Base-by-base conservation (phyloP, 225 moss, liverwort and hornwort species). In the Asterella californica region DNA sequence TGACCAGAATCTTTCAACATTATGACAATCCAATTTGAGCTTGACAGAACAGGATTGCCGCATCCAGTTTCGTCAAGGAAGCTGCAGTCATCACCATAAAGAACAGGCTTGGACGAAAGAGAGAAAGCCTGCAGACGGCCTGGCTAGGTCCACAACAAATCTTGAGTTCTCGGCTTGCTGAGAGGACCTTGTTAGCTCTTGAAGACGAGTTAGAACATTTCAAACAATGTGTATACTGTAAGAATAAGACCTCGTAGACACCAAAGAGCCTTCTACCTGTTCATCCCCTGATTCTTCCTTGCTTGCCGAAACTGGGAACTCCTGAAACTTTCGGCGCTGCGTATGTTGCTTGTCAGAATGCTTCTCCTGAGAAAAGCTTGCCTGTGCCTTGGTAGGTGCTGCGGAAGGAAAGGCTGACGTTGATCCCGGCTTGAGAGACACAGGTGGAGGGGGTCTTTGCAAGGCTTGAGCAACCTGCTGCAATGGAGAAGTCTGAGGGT, bases 271-370 rank as follows among this genome's bases (percentile, higher is more conserved):
- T 54, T 70, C 79, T 66, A 95, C 95, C 93, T 95, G 85, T 81
- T 82, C 83, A 72, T 93, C 90, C 75, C 78, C 83, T 83, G 86
- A 72, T 79, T 77, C 83, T 59, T 77, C 88, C 88, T 92, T 95
- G 60, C 81, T 86, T 59, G 86, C 88, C 48, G 65, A 78, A 67
- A 85, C 84, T 74, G 87, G 93, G 84, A 89, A 92, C 85, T 95
- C 95, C 78, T 95, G 91, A 81, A 95, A 95, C 88, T 95, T 95
- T 82, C 93, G 93, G 68, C 91, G 87, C 65, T 93, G 93, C 32
- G 73, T 68, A 76, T 89, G 84, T 68, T 80, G 82, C 79, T 83
- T 91, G 74, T 89, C 91, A 21, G 68, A 14, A 10, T 73, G 71
- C 76, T 83, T 83, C n/a, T 84, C 87, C 72, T 87, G 87, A 55